Evolutionary conservation across 148 eudicot species (phyloP).

Genomic region (Silene latifolia): DNA sequence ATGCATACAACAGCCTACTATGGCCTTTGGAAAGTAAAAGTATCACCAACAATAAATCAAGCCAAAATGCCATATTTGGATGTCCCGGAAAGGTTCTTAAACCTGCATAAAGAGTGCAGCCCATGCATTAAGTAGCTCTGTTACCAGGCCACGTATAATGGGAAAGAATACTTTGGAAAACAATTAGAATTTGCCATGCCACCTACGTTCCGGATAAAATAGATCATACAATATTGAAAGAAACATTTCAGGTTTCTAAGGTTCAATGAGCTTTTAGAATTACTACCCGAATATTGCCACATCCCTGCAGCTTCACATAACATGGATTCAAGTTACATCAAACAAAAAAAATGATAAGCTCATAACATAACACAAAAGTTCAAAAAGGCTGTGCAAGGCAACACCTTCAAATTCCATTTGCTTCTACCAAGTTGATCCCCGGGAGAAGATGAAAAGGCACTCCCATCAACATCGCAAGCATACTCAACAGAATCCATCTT

Average conservation of each 20-base stretch:
- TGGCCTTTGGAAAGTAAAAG: not conserved
- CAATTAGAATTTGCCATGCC: not conserved
- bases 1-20: not conserved
- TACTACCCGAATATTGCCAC: not conserved
- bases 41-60: not conserved
- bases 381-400: constrained; percentile 14
- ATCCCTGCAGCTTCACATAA: not conserved
- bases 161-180: not conserved
- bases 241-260: not conserved
- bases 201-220: not conserved
- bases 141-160: not conserved
- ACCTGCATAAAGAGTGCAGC: not conserved
- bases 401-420: constrained; percentile 96
- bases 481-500: constrained; percentile 94
- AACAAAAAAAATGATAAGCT: constrained; percentile 7
- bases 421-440: constrained; percentile 86
- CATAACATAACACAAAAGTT: constrained; percentile 5
- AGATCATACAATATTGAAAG: not conserved
- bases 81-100: not conserved
- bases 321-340: not conserved
- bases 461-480: constrained; percentile 99
- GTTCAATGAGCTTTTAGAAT: not conserved
- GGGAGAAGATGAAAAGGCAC: constrained; percentile 95
- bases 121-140: not conserved
- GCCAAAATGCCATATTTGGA: not conserved